Base-by-base conservation (phyloP, 2,329 filamentous ascomycete species). In the Calonectria pseudoturangicola region DNA sequence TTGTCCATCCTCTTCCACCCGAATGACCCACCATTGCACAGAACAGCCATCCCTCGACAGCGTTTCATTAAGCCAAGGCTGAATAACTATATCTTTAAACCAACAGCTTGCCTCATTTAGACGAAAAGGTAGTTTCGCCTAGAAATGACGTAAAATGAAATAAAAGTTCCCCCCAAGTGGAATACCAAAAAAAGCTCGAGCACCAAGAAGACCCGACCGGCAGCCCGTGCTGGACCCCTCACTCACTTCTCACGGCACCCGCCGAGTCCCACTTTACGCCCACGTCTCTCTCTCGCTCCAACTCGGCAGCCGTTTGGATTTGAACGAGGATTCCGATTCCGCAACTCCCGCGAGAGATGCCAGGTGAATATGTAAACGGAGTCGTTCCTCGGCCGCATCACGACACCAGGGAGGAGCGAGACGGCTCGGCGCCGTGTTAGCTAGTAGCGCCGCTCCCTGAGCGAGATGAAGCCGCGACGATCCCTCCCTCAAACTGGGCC, bases 381-480 rank as follows among this genome's bases (percentile, higher is more conserved):
- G 21, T 62, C 25, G 15, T 27, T 27, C 36, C 21, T 62, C 58
- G 43, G 58, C 58, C 58, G 39, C 58, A 45, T 45, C 25, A 43
- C 41, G 33, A 15, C 39, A 25, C 54, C 33, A 36, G 54, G 51
- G 54, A 58, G 54, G 36, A 27, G 33, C 54, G 54, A 58, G n/a
- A 33, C 54, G 54, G 54, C 54, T 58, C 54, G 36, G 36, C 58
- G 58, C 39, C 58, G 36, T 45, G 54, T 54, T 70, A 36, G 36
- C 58, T 50, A 27, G 16, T 27, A 13, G 18, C 45, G 63, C 66
- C 56, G 64, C 64, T 56, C 16, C 27, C n/a, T 16, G 43, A 63
- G 58, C 72, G 50, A 74, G 63, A 74, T 70, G 73, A 75, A 70
- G 48, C 64, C 63, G 64, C 70, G 64, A 72, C 58, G 72, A 74